Base-by-base conservation (phyloP, 2,329 filamentous ascomycete genomes). In the Stemphylium beticola region DNA sequence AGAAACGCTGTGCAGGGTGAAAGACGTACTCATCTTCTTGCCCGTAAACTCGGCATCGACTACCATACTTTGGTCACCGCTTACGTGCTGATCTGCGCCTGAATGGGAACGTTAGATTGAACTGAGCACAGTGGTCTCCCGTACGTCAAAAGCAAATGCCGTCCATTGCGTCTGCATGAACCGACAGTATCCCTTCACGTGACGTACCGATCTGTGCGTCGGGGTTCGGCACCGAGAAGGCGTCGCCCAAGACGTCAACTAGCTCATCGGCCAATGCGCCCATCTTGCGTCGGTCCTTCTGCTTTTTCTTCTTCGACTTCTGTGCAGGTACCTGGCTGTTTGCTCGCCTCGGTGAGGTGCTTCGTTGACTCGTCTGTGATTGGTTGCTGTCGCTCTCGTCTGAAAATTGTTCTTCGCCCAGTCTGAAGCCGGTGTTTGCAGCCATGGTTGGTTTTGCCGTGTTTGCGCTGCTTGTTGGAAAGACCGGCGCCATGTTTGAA, bases 321-420 rank as follows among this genome's bases (percentile, higher is more conserved):
- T 42, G 47, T 39, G 48, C 46, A 49, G 52, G 57, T 61, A 53
- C 53, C 46, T 47, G 32, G 45, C 44, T 15, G 33, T 56, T 58
- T 57, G 44, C 41, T 49, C 26, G 40, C 18, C 36, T 39, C 47
- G 61, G 60, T 44, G 65, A 66, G 20, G 58, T 47, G 50, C 57
- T 62, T 44, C 55, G 61, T 53, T 59, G 53, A 48, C 61, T 67
- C 14, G 50, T 50, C 17, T 59, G 59, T 62, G 65, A 66, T 66
- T 66, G 65, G 63, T 66, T 63, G 32, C 49, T 55, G 39, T 66
- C 63, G 50, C 63, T 67, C 32, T 51, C 59, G 39, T 65, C 63
- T 31, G 61, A 59, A 38, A 58, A 49, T 18, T 50, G 43, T 15
- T 54, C 53, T 2, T 57, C 53, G 22, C 33, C 49, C 42, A 64